Conservation (phyloP, 2,329 filamentous ascomycete species). For the Hypoxylon sp. region DNA sequence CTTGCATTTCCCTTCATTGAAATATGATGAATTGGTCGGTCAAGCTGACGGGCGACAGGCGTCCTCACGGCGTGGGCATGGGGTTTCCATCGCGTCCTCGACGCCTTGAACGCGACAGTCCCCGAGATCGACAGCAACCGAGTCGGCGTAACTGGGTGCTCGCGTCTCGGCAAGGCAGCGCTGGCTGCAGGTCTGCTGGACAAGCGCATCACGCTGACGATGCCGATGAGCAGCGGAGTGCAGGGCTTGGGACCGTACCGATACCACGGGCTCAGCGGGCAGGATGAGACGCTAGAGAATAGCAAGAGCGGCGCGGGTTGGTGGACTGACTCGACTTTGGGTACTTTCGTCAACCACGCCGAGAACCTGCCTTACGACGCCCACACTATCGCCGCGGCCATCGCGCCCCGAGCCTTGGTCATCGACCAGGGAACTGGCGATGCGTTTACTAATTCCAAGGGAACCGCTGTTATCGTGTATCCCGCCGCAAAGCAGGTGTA, state of each 20-base stretch:
- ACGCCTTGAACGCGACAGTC: slow-evolving; percentile 62
- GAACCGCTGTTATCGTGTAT: slow-evolving; percentile 62
- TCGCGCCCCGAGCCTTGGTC: slow-evolving; percentile 67
- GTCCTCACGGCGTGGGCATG: slow-evolving; percentile 67
- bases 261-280: slow-evolving; percentile 59
- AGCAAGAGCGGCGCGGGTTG: slow-evolving; percentile 64
- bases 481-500: slow-evolving; percentile 65
- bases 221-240: slow-evolving; percentile 67
- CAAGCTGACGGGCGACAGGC: slow-evolving; percentile 49
- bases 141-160: slow-evolving; percentile 65
- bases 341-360: slow-evolving; percentile 67
- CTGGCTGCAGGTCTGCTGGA: slow-evolving; percentile 65
- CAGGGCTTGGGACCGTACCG: slow-evolving; percentile 67
- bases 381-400: slow-evolving; percentile 67
- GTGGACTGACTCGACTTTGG: slow-evolving; percentile 65
- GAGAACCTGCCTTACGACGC: slow-evolving; percentile 67
- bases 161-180: slow-evolving; percentile 65
- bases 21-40: not conserved
- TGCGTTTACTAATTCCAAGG: slow-evolving; percentile 62
- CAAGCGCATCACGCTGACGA: slow-evolving; percentile 64
- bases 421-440: slow-evolving; percentile 67
- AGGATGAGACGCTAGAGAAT: slow-evolving; percentile 62
- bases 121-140: slow-evolving; percentile 57
- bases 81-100: slow-evolving; percentile 65
- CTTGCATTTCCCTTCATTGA: not conserved